Evolutionary conservation across 345 rosid species (phyloP), one percentile per base, ranked within the genome.

Genomic region (Citrus reticulata): DNA sequence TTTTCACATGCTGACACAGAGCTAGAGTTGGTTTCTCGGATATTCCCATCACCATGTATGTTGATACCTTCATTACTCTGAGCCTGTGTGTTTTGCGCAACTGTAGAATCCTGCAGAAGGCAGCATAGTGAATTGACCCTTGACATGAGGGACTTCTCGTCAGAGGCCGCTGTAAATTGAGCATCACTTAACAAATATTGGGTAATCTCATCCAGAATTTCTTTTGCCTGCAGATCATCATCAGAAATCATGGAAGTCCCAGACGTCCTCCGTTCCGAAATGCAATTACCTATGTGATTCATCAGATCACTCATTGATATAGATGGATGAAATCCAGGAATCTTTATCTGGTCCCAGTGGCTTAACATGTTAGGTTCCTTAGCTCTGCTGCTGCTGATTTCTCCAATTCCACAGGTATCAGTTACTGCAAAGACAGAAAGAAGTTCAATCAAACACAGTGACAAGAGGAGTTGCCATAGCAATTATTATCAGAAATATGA

Each of bases 91-190:
- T 73, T 80, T 35, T 83, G 81, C 63, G 74, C 54, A 2, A 81
- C 37, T 9, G 74, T 58, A 60, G 87, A 78, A 63, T 83, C 91
- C 77, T 90, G 91, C 80, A 92, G 82, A 77, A 87, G 92, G 86
- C 85, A 85, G 72, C 85, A 87, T 40, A 90, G 89, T 7, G 93
- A 89, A 78, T 89, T 87, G 75, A 87, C 92, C 83, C 92, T 85
- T 9, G 88, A 80, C 92, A 89, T 85, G 61, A 91, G 83, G 51
- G 81, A 68, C 61, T 81, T 80, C 77, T 90, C 93, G 25, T 87
- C 92, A 5, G 85, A 84, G 34, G 88, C 79, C 22, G 85, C 5
- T 39, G 86, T 35, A 39, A 77, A 74, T 78, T 82, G 90, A 25
- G 88, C 58, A 82, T 89, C 93, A 32, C 81, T 83, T 17, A 89